phyloP scores from a whole-genome alignment of 768 basidiomycete species.

The Gymnopilus dilepis region DNA sequence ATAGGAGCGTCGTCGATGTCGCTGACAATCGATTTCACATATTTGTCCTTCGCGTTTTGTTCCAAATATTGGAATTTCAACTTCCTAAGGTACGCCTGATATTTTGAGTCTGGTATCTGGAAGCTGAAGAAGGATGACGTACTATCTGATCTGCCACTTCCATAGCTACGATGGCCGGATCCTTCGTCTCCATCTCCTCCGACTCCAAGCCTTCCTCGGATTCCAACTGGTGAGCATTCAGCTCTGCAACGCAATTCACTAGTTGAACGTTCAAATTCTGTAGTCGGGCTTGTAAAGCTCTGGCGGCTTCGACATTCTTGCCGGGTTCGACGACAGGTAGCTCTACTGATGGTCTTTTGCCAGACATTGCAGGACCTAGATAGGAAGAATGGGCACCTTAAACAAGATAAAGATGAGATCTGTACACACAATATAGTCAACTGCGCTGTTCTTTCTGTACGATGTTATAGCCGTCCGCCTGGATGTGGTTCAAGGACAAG shows the following conservation, averaged over 20 bases:
- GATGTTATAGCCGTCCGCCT: background rate
- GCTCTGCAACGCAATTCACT: constrained; percentile 39
- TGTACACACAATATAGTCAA: background rate
- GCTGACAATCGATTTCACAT: constrained; percentile 84
- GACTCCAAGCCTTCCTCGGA: constrained; percentile 32
- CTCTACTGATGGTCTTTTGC: constrained; percentile 28
- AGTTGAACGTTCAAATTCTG: constrained; percentile 45
- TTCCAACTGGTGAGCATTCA: constrained; percentile 41
- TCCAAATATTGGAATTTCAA: constrained; percentile 91
- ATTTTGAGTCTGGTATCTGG: background rate
- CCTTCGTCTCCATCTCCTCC: constrained; percentile 46
- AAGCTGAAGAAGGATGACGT: constrained; percentile 28
- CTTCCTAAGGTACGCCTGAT: constrained; percentile 69
- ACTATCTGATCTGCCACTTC: constrained; percentile 69
- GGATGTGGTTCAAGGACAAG: background rate
- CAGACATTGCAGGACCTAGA: constrained; percentile 13
- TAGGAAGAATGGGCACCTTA: background rate
- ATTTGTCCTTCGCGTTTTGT: constrained; percentile 89
- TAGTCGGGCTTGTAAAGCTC: constrained; percentile 37
- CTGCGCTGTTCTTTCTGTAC: too few species aligned
- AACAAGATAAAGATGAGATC: background rate
- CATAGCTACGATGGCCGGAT: constrained; percentile 60
- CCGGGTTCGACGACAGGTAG: constrained; percentile 36
- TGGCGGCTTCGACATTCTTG: constrained; percentile 38
- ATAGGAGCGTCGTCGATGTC: constrained; percentile 84